Evolutionary conservation across 495 filamentous ascomycete genomes (phyloP).

Genomic region (Penicillium robsamsonii): DNA sequence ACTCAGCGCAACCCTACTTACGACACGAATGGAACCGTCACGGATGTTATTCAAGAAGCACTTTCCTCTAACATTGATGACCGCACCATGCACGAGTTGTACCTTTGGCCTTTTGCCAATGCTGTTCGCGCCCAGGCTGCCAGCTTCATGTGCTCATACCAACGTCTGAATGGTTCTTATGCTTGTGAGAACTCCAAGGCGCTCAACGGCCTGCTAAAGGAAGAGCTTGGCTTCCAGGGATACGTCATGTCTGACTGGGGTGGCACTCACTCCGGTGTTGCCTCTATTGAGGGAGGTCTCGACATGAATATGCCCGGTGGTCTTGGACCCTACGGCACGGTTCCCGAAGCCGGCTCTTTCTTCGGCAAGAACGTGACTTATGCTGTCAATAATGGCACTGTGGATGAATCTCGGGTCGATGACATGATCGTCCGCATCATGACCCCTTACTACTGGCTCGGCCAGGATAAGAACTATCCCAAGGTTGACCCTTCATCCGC

Average conservation of each 20-base stretch:
- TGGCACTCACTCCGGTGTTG: conserved; percentile 55
- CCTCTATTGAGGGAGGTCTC: conserved; percentile 53
- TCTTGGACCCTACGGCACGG: conserved; percentile 18
- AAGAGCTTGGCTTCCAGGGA: conserved; percentile 65
- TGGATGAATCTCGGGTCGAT: conserved; percentile 57
- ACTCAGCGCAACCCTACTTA: conserved; percentile 28
- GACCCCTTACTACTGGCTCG: conserved; percentile 52
- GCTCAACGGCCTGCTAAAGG: conserved; percentile 62
- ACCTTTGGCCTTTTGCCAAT: conserved; percentile 74
- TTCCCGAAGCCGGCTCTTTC: conserved; percentile 44
- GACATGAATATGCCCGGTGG: conserved; percentile 62
- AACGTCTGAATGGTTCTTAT: conserved; percentile 64
- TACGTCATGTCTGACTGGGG: conserved; percentile 66
- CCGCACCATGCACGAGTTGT: conserved; percentile 75
- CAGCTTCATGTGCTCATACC: conserved; percentile 69
- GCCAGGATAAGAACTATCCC: conserved; percentile 48
- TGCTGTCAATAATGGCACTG: conserved; percentile 53
- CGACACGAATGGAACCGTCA: conserved; percentile 59
- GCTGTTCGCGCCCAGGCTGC: conserved; percentile 60
- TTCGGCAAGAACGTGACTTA: conserved; percentile 44
- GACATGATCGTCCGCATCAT: conserved; percentile 53
- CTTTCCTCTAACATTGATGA: conserved; percentile 60
- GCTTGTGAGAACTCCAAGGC: conserved; percentile 62
- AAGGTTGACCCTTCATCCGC: conserved; percentile 42
- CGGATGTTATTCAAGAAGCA: conserved; percentile 72